Conservation (phyloP, 2,329 filamentous ascomycete species). For the Exophiala spinifera region DNA sequence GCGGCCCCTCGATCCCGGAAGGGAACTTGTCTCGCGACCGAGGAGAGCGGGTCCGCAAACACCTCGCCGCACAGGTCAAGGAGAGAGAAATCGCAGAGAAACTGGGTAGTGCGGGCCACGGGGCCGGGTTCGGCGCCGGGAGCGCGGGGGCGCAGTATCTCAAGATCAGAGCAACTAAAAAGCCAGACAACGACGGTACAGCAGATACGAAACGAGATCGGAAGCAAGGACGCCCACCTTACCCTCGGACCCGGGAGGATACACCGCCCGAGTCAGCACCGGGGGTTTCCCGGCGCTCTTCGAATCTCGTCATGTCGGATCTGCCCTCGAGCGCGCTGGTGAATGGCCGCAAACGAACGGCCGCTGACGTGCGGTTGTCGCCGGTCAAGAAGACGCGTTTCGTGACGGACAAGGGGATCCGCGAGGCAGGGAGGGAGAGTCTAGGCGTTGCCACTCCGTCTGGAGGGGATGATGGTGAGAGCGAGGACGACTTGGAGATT, state of each 20-base stretch:
- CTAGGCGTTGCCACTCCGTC: constrained; percentile 47
- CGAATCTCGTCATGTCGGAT: constrained; percentile 9
- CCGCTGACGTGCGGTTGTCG: constrained; percentile 40
- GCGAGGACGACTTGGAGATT: constrained; percentile 51
- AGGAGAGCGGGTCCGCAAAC: constrained; percentile 42
- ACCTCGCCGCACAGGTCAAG: constrained; percentile 42
- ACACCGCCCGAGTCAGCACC: not conserved
- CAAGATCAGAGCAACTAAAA: constrained; percentile 25
- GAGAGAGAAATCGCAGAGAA: constrained; percentile 46
- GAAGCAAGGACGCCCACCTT: not conserved
- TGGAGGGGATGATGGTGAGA: constrained; percentile 53
- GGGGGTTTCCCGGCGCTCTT: not conserved
- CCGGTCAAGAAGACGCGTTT: constrained; percentile 60
- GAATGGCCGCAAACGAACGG: constrained; percentile 33
- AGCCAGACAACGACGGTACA: not conserved
- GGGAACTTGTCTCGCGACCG: constrained; percentile 42
- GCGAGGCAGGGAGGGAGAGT: constrained; percentile 72
- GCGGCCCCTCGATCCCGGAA: constrained; percentile 37
- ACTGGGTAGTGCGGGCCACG: constrained; percentile 32
- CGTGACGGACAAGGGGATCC: constrained; percentile 72
- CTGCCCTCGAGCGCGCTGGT: constrained; percentile 5
- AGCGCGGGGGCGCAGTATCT: constrained; percentile 46
- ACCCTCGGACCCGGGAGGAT: too few relatives aligned
- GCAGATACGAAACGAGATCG: not conserved
- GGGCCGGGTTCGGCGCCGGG: constrained; percentile 23